A percentile compares a stretch with the other conserved stretches of the same genome.
Conservation (phyloP, 306 rosid species). For the Lotus japonicus region DNA sequence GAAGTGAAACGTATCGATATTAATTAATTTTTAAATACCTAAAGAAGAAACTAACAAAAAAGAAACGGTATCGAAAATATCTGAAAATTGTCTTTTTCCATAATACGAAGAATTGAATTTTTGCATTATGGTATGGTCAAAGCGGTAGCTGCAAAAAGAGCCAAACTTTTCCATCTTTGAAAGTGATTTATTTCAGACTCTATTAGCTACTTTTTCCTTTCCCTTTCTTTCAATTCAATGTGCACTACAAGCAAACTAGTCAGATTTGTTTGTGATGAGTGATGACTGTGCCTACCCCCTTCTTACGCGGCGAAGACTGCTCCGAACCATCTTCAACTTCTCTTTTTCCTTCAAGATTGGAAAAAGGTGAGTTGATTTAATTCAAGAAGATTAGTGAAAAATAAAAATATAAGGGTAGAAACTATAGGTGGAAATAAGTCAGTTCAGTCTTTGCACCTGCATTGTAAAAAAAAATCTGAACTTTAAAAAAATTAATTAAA, state of each 20-base stretch:
- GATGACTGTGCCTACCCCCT: neutral
- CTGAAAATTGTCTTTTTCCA: neutral
- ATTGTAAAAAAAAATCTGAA: too few relatives aligned
- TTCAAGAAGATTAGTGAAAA: too few relatives aligned
- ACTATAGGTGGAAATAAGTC: too few relatives aligned
- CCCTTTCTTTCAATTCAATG: neutral
- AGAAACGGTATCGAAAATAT: neutral
- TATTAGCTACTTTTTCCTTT: neutral
- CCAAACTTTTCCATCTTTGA: constrained; percentile 2
- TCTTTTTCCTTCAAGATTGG: neutral
- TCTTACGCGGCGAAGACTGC: constrained; percentile 17
- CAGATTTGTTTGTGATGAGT: neutral
- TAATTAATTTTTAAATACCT: too few relatives aligned
- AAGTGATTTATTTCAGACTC: constrained; percentile 7
- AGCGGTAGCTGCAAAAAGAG: constrained; percentile 9
- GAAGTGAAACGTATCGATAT: too few relatives aligned
- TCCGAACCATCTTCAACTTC: neutral
- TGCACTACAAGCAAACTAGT: neutral
- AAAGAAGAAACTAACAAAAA: too few relatives aligned
- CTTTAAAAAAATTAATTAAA: too few relatives aligned
- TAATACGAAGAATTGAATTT: neutral
- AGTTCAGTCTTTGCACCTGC: too few relatives aligned
- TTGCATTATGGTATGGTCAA: constrained; percentile 23
- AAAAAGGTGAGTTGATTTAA: neutral
- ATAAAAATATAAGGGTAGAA: too few relatives aligned